These are phyloP conservation scores for Tetrapisispora pingtungensis DNA, from an alignment of 805 yeast genomes.

Conservation along the genomic window DNA sequence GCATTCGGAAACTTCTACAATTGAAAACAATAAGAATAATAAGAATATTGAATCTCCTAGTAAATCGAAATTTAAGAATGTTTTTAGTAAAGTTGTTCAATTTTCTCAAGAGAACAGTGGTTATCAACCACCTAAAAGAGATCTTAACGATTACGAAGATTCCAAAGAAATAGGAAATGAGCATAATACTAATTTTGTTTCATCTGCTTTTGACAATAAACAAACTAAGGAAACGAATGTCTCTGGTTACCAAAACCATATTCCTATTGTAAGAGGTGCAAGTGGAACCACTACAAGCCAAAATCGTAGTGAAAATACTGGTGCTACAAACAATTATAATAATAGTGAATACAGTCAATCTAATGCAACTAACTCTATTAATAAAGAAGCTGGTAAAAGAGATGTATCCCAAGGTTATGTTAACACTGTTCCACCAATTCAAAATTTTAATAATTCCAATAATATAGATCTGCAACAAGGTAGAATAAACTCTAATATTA, in stretches of 20 bases:
- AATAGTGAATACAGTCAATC: background rate
- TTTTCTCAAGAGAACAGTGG: conserved; percentile 29
- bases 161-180: conserved; percentile 1
- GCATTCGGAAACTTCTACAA: background rate
- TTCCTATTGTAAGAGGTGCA: background rate
- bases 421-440: no score
- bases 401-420: background rate
- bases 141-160: conserved; percentile 3
- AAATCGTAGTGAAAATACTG: background rate
- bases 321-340: background rate
- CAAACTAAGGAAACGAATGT: background rate
- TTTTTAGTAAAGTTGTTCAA: conserved; percentile 24
- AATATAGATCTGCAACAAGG: background rate
- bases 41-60: conserved; percentile 3
- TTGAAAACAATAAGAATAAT: background rate
- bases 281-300: background rate
- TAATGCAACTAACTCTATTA: background rate
- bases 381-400: no score
- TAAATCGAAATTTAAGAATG: conserved; percentile 17
- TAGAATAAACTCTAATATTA: background rate
- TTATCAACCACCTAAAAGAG: conserved; percentile 20
- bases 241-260: background rate
- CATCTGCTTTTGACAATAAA: background rate
- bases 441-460: background rate
- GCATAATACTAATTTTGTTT: background rate